phyloP scores from a whole-genome alignment of 192 early-diverging fungal genomes.

The Chytriomyces sp. region DNA sequence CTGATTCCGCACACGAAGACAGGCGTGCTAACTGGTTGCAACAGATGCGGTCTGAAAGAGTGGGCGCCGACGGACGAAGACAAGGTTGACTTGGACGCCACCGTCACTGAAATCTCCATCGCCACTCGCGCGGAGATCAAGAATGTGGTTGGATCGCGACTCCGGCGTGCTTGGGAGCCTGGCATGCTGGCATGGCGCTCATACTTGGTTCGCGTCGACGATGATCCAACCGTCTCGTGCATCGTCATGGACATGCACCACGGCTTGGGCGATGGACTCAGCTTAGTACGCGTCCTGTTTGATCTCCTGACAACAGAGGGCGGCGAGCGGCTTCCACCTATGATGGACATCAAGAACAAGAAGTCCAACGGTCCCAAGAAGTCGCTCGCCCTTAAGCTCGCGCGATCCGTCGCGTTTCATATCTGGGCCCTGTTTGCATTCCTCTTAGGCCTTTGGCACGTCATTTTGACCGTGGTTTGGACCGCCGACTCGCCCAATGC shows the following conservation, averaged over 20 bases:
- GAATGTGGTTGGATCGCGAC: background rate
- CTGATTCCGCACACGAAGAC: too few relatives aligned
- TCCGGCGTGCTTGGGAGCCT: slow-evolving; percentile 7
- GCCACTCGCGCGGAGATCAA: background rate
- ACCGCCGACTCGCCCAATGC: background rate
- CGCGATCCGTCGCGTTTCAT: background rate
- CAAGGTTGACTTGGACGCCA: slow-evolving; percentile 1
- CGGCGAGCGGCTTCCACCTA: background rate
- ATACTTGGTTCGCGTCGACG: background rate
- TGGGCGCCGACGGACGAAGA: background rate
- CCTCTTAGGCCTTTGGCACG: background rate
- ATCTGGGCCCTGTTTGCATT: background rate
- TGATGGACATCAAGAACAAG: slow-evolving; percentile 2
- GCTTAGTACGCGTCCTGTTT: background rate
- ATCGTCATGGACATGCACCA: slow-evolving; percentile 15
- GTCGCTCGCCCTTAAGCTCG: background rate
- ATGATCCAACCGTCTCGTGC: background rate
- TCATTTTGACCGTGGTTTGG: background rate
- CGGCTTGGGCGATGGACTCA: slow-evolving; percentile 19
- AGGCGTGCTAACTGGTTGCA: too few relatives aligned
- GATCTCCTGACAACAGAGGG: background rate
- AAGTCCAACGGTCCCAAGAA: background rate
- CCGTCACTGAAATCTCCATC: background rate
- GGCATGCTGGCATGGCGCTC: background rate
- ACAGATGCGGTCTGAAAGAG: background rate